Percentiles rank a stretch among this genome's conserved stretches.
These are phyloP conservation scores for Ophiostoma ulmi DNA, from an alignment of 2,329 filamentous ascomycete genomes.

Conservation along the genomic window DNA sequence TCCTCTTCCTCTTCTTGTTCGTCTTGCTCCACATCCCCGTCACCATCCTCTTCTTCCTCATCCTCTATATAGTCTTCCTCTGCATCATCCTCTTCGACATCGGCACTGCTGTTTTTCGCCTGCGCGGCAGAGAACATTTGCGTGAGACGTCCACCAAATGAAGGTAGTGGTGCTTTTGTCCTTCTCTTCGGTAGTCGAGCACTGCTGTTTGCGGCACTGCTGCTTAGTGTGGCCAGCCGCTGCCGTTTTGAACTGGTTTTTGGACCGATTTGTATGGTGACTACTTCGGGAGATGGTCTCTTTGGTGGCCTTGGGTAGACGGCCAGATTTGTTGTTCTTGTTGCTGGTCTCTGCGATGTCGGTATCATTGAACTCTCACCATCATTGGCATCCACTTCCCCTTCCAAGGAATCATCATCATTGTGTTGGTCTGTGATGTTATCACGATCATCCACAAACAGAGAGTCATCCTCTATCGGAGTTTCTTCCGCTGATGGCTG, in stretches of 20 bases:
- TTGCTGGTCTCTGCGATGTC: neutral
- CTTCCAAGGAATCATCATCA: neutral
- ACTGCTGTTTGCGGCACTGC: constrained; percentile 20
- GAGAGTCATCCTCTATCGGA: neutral
- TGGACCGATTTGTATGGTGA: neutral
- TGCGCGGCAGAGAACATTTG: constrained; percentile 29
- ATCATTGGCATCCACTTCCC: neutral
- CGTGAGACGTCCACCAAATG: constrained; percentile 28
- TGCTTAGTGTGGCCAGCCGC: neutral
- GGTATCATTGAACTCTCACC: neutral
- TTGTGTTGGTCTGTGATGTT: neutral
- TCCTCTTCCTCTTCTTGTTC: constrained; percentile 15
- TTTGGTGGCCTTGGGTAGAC: neutral
- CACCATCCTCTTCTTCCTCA: constrained; percentile 4
- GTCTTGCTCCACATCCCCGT: constrained; percentile 26
- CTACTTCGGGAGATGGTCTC: neutral
- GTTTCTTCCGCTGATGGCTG: neutral
- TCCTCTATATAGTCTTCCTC: constrained; percentile 8
- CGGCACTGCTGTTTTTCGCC: neutral
- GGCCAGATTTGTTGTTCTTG: neutral
- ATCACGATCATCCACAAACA: constrained; percentile 2
- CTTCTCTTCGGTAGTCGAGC: neutral
- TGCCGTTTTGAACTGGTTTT: neutral
- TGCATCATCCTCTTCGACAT: constrained; percentile 5
- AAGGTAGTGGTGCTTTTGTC: constrained; percentile 25